Evolutionary conservation across 208 protist genomes (phyloP), one percentile per base, ranked within the genome.

Genomic region (Crithidia bombi): DNA sequence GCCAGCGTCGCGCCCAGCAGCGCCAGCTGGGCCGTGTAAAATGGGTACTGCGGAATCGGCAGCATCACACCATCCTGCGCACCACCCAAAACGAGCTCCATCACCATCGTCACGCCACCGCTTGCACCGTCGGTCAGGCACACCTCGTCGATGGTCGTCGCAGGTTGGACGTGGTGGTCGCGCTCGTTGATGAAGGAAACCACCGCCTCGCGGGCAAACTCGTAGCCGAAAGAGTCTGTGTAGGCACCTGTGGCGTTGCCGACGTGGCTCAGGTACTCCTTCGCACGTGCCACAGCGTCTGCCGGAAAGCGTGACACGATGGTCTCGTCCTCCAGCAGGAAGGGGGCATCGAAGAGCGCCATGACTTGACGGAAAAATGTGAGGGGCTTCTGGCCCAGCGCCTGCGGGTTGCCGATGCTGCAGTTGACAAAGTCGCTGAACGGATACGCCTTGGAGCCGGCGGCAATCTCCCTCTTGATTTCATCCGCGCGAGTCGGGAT

Each of bases 331-430:
- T 91, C 79, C 64, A 96, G 74, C 50, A 96, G 73, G 35, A 90
- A 81, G 26, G 90, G 91, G 33, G 78, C 71, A 67, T 92, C 86
- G 2, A 97, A 43, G n/a, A 97, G 70, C 11, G 87, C 73, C 73
- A 92, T 87, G 32, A 98, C 92, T 75, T 99, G 89, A 15, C 98
- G 89, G 72, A 85, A 85, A 80, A 99, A 99, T 12, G 98, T 98
- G 10, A 99, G 70, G 19, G 98, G 98, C 77, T 94, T 82, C 83
- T 99, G 98, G 23, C 92, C 67, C 17, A 99, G 78, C 70, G 85
- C 78, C 79, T 99, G 98, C 39, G 98, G 99, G 81, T 99, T 99
- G 65, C 98, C 99, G 79, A 99, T 99, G 87, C 99, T 99, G 86
- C 98, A 99, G 73, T 92, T 95, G 52, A 99, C 85, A 19, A 99